Conservation (phyloP, 169 alveolate species). For the Plasmodium gaboni region DNA sequence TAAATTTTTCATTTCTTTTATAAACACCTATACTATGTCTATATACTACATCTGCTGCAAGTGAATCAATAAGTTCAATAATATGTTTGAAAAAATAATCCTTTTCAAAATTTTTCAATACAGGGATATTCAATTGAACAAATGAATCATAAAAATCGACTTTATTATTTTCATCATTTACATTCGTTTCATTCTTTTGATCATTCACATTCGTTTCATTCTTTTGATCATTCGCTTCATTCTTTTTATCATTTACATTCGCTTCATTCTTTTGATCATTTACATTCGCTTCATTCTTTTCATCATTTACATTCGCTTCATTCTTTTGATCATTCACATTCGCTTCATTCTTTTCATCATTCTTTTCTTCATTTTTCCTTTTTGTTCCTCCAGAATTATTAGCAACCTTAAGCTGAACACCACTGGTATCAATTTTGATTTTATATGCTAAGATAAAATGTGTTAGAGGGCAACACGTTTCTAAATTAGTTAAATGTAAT, state of each 20-base stretch:
- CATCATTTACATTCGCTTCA: neutral
- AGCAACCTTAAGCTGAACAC: slow-evolving; percentile 19
- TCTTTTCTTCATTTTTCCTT: neutral
- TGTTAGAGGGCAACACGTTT: slow-evolving; percentile 46
- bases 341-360: neutral
- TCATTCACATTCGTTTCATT: neutral
- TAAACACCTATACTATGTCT: slow-evolving; percentile 65
- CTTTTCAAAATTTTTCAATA: slow-evolving; percentile 42
- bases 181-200: neutral
- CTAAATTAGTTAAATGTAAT: slow-evolving; percentile 21
- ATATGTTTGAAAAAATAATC: slow-evolving; percentile 36
- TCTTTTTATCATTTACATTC: neutral
- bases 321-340: neutral
- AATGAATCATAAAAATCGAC: slow-evolving; percentile 28
- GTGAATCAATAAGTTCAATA: slow-evolving; percentile 54
- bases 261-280: neutral
- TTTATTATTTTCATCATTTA: neutral
- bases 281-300: neutral
- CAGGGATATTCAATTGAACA: slow-evolving; percentile 57
- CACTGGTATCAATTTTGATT: slow-evolving; percentile 23
- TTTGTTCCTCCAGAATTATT: neutral
- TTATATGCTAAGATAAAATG: slow-evolving; percentile 22
- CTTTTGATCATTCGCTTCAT: neutral
- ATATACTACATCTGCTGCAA: slow-evolving; percentile 69
- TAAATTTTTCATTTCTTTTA: slow-evolving; percentile 40